These are phyloP conservation scores for Kodamaea plutei DNA, from an alignment of 1,139 yeast species.

Conservation along the genomic window DNA sequence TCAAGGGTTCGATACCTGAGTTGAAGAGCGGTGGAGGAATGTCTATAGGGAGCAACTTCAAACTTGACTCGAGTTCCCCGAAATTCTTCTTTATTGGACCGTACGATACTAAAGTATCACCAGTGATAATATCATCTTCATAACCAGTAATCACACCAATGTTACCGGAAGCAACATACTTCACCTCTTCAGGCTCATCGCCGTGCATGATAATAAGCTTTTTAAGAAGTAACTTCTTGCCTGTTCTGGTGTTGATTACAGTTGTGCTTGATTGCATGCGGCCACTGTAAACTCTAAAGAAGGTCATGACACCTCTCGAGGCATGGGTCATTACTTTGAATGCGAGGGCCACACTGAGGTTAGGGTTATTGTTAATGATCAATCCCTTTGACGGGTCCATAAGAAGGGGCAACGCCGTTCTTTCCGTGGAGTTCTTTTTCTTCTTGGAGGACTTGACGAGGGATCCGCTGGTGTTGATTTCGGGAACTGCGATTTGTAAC, in stretches of 20 bases:
- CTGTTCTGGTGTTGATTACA: slow-evolving; percentile 66
- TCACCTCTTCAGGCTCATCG: slow-evolving; percentile 71
- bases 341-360: slow-evolving; percentile 75
- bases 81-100: slow-evolving; percentile 44
- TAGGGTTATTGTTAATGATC: slow-evolving; percentile 50
- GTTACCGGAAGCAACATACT: slow-evolving; percentile 63
- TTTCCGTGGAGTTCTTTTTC: slow-evolving; percentile 10
- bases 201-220: slow-evolving; percentile 85
- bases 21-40: slow-evolving; percentile 94
- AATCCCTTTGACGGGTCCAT: slow-evolving; percentile 45
- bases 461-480: slow-evolving; percentile 33
- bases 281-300: slow-evolving; percentile 86
- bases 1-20: slow-evolving; percentile 75
- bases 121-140: slow-evolving; percentile 72
- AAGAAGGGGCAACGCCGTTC: slow-evolving; percentile 26
- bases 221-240: slow-evolving; percentile 60
- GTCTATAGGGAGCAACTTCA: slow-evolving; percentile 68
- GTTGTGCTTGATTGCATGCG: slow-evolving; percentile 56
- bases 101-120: slow-evolving; percentile 78
- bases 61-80: slow-evolving; percentile 43
- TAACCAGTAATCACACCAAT: slow-evolving; percentile 85
- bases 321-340: slow-evolving; percentile 89
- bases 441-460: slow-evolving; percentile 14
- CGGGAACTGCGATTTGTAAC: slow-evolving; percentile 56
- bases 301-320: slow-evolving; percentile 77